Evolutionary conservation across 768 basidiomycete genomes (phyloP).

Genomic region (Mycena metata): DNA sequence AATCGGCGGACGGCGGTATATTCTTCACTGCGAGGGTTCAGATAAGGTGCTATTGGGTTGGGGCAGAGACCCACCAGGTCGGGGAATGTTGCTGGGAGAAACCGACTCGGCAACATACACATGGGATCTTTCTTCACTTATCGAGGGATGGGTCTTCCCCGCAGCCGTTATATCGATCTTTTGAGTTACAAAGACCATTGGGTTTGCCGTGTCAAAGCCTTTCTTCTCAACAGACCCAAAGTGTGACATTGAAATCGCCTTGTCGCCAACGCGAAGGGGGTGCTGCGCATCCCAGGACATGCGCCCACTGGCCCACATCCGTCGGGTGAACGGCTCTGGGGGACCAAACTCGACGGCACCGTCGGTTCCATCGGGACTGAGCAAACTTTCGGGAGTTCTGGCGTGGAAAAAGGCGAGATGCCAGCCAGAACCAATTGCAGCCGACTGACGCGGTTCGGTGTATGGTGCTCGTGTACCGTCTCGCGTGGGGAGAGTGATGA

Average conservation of each 20-base stretch:
- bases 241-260: slow-evolving; percentile 61
- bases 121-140: slow-evolving; percentile 76
- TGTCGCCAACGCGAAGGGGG: slow-evolving; percentile 67
- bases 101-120: slow-evolving; percentile 65
- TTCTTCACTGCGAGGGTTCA: slow-evolving; percentile 58
- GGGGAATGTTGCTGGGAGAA: slow-evolving; percentile 47
- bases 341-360: slow-evolving; percentile 70
- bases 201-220: slow-evolving; percentile 70
- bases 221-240: slow-evolving; percentile 72
- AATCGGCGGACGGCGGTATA: slow-evolving; percentile 63
- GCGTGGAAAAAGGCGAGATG: slow-evolving; percentile 84
- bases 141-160: slow-evolving; percentile 59
- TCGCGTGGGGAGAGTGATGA: slow-evolving; percentile 79
- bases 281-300: slow-evolving; percentile 69
- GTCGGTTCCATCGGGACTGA: slow-evolving; percentile 81
- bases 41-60: background rate
- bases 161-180: slow-evolving; percentile 63
- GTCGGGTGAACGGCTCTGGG: slow-evolving; percentile 76
- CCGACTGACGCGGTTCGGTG: slow-evolving; percentile 54
- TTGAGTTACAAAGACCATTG: slow-evolving; percentile 85
- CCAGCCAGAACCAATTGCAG: slow-evolving; percentile 70
- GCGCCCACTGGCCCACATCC: slow-evolving; percentile 88
- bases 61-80: slow-evolving; percentile 57
- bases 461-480: slow-evolving; percentile 67
- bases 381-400: slow-evolving; percentile 65